phyloP scores from a whole-genome alignment of 2,329 filamentous ascomycete genomes.

The Pseudocercospora fuligena region DNA sequence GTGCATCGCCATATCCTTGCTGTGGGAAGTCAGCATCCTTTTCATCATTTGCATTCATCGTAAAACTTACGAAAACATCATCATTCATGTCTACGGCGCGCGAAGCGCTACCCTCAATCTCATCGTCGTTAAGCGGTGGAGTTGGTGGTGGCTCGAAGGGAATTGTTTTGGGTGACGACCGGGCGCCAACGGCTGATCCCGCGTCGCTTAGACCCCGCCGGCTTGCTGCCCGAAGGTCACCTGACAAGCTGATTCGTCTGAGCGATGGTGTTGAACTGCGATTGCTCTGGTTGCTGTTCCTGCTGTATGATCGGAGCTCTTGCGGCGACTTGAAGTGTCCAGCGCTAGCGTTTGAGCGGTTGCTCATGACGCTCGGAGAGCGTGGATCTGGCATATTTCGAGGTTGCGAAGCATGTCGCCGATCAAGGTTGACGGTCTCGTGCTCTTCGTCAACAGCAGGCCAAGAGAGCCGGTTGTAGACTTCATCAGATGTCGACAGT shows the following conservation, averaged over 20 bases:
- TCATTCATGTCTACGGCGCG: constrained; percentile 79
- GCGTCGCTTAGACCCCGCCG: constrained; percentile 53
- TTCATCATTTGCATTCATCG: constrained; percentile 45
- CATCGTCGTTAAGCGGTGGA: constrained; percentile 66
- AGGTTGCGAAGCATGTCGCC: constrained; percentile 28
- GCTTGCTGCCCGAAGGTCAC: constrained; percentile 73
- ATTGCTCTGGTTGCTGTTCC: constrained; percentile 51
- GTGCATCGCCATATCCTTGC: constrained; percentile 91
- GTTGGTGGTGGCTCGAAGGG: constrained; percentile 49
- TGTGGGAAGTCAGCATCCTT: constrained; percentile 48
- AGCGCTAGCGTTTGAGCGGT: constrained; percentile 49
- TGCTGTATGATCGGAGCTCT: constrained; percentile 65
- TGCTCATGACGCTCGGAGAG: constrained; percentile 51
- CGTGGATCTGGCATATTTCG: constrained; percentile 38
- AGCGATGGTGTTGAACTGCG: constrained; percentile 69
- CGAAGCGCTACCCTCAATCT: constrained; percentile 84
- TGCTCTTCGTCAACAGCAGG: constrained; percentile 53
- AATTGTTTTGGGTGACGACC: constrained; percentile 44
- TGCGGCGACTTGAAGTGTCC: constrained; percentile 48
- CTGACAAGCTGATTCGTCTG: constrained; percentile 71
- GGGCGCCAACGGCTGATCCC: constrained; percentile 42
- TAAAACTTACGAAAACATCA: constrained; percentile 86
- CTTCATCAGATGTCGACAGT: constrained; percentile 39
- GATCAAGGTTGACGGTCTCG: constrained; percentile 50
- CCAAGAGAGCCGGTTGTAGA: constrained; percentile 44